Evolutionary conservation across 345 rosid species (phyloP).

Genomic region (Eucalyptus virginea): DNA sequence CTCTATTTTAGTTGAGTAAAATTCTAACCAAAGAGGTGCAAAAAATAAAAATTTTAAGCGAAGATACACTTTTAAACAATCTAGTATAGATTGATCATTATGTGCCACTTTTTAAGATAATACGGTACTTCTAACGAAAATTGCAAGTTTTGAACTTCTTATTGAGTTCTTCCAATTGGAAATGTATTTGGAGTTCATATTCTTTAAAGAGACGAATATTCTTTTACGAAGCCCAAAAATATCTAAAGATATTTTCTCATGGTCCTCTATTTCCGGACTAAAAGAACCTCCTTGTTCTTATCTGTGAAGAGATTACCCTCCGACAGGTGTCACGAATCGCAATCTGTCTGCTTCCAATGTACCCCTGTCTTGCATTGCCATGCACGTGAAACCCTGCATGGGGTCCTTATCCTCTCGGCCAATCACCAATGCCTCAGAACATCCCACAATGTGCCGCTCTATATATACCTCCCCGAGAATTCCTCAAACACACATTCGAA

Average conservation of each 20-base stretch:
- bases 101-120: background rate
- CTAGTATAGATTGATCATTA: background rate
- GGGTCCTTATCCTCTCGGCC: background rate
- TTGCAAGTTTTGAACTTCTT: background rate
- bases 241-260: background rate
- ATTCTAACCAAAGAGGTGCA: background rate
- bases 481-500: background rate
- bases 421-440: background rate
- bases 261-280: background rate
- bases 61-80: background rate
- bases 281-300: conserved; percentile 16
- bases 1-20: background rate
- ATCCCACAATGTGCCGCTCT: background rate
- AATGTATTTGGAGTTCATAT: background rate
- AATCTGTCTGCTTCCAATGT: background rate
- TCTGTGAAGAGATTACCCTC: background rate
- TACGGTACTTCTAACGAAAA: background rate
- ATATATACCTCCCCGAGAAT: background rate
- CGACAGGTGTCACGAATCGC: conserved; percentile 4
- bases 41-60: background rate
- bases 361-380: background rate
- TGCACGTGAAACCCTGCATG: conserved; percentile 3
- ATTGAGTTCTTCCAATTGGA: background rate
- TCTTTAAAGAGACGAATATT: background rate
- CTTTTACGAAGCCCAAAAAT: background rate